phyloP scores from a whole-genome alignment of 1,284 basidiomycete genomes.

The Ustilago vetiveriae region DNA sequence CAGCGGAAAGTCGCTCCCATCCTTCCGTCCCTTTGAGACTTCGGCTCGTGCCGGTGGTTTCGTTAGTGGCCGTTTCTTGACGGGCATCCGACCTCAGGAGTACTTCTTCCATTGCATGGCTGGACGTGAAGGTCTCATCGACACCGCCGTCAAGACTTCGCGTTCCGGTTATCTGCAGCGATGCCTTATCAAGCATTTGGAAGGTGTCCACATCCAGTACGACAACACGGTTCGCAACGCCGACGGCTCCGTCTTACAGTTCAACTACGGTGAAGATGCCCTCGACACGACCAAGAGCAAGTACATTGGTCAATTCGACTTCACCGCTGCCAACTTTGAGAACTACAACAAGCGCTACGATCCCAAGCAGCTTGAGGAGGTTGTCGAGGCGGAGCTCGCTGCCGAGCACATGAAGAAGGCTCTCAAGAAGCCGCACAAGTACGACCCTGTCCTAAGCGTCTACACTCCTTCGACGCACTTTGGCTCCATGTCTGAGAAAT shows the following conservation, averaged over 20 bases:
- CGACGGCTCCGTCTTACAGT: conserved; percentile 92
- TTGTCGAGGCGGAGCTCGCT: conserved; percentile 78
- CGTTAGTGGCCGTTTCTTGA: conserved; percentile 98
- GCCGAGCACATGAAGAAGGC: conserved; percentile 85
- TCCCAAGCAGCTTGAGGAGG: conserved; percentile 72
- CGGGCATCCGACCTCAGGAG: conserved; percentile 96
- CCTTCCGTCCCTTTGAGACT: conserved; percentile 97
- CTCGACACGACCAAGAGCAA: conserved; percentile 88
- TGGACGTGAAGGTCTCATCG: conserved; percentile 96
- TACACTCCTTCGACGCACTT: conserved; percentile 83
- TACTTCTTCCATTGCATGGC: conserved; percentile 99
- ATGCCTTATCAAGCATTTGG: conserved; percentile 97
- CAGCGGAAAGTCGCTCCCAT: conserved; percentile 96
- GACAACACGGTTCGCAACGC: conserved; percentile 97
- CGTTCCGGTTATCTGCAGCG: conserved; percentile 98
- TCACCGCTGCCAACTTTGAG: conserved; percentile 85
- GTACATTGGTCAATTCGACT: conserved; percentile 82
- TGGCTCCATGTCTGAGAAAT: conserved; percentile 91
- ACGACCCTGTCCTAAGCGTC: conserved; percentile 78
- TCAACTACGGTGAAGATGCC: conserved; percentile 95
- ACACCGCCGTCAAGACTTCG: conserved; percentile 98
- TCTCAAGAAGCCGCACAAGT: conserved; percentile 82
- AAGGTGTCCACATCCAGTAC: conserved; percentile 94
- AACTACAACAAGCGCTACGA: conserved; percentile 80
- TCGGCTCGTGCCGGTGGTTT: conserved; percentile 98